Evolutionary conservation across 1,139 yeast species (phyloP), one percentile per base, ranked within the genome.

Genomic region (Diutina rugosa): DNA sequence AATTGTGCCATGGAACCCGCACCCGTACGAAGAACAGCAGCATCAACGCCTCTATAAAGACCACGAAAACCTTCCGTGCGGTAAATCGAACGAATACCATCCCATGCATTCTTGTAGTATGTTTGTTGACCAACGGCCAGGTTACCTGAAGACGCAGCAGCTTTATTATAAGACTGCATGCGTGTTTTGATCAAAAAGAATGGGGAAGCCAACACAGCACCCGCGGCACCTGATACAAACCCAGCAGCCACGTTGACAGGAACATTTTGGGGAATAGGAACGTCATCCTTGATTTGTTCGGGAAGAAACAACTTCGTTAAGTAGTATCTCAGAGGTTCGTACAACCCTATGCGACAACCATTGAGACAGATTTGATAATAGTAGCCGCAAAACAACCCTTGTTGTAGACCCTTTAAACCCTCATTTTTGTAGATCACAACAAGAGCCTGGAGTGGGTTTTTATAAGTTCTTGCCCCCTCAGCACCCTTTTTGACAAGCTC

Each of bases 1-100:
- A 93, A 75, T 73, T 93, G 99, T 38, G 90, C 97, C 46, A 96
- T 80, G 10, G 98, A 91, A 1, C 99, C 99, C 55, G 93, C 88
- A 64, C 97, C 97, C 0, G 99, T 93, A 70, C 99, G 81, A 61
- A 93, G 72, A 54, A 90, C 81, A 1, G 99, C 98, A 3, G 99
- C 97, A 67, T 90, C 96, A 4, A 90, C 90, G 60, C 99, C 99
- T 60, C 96, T 78, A 71, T 84, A 91, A 59, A 88, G 74, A 1
- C 97, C 98, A 57, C 69, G 72, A 59, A 90, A 55, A 3, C 98
- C 98, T 65, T 89, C 96, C 0, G 78, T 69, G 56, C 70, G 72
- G 65, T 74, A 82, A 51, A 93, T 82, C 44, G 82, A 75, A 14
- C 70, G 63, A 44, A 93, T 66, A 3, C 97, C 99, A 62, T 87